Percentiles rank a stretch among this genome's conserved stretches.
phyloP scores from a whole-genome alignment of 345 rosid species.

The Limnanthes douglasii region DNA sequence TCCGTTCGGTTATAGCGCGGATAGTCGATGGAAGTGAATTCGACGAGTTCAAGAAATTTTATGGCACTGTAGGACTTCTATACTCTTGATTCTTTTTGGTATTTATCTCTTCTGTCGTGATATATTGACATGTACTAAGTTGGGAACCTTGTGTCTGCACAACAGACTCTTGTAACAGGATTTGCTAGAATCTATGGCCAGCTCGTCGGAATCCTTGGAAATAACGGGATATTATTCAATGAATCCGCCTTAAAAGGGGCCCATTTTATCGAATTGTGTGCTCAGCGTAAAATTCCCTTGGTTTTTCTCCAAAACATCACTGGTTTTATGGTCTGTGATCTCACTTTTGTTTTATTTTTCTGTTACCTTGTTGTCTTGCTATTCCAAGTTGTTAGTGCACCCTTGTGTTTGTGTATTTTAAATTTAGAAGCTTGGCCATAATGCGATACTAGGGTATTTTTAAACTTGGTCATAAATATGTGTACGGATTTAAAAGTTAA shows the following conservation, averaged over 20 bases:
- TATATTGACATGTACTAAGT: background rate
- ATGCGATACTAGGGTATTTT: background rate
- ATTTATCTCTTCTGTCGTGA: constrained; percentile 1
- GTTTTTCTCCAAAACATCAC: constrained; percentile 91
- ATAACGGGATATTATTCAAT: constrained; percentile 80
- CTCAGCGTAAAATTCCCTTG: constrained; percentile 80
- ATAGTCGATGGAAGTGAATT: constrained; percentile 94
- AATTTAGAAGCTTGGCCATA: too few relatives aligned
- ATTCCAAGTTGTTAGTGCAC: too few relatives aligned
- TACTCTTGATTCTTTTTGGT: constrained; percentile 2
- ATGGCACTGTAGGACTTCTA: constrained; percentile 69
- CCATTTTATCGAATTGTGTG: constrained; percentile 80
- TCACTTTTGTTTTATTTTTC: constrained; percentile 1
- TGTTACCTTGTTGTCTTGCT: too few relatives aligned
- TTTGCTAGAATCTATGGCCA: constrained; percentile 74
- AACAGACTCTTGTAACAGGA: constrained; percentile 94
- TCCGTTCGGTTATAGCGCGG: constrained; percentile 79
- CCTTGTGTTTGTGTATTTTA: too few relatives aligned
- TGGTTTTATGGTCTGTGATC: constrained; percentile 69
- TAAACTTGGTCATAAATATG: too few relatives aligned
- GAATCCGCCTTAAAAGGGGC: constrained; percentile 98
- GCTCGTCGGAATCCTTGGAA: constrained; percentile 82
- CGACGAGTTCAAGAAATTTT: constrained; percentile 93
- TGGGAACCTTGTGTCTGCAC: constrained; percentile 14
- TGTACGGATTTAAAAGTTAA: too few relatives aligned